Evolutionary conservation across 495 filamentous ascomycete species (phyloP), one percentile per base, ranked within the genome.

Genomic region (Aspergillus ellipticus): DNA sequence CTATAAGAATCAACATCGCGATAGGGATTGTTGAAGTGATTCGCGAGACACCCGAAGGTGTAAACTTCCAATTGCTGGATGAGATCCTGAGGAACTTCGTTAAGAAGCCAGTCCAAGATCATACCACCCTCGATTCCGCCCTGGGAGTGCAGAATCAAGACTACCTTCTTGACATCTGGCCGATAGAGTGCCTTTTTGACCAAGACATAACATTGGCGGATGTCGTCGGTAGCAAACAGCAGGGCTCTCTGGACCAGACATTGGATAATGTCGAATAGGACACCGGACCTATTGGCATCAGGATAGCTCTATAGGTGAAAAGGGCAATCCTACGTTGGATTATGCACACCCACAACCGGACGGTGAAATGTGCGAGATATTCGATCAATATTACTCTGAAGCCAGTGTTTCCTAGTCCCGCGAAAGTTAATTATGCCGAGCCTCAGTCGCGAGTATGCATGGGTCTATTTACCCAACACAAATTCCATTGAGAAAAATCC

Each of bases 1-100:
- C 5, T 39, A n/a, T 5, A 39, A 15, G 35, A 39, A 13, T 39
- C 13, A 8, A n/a, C 13, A 37, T 58, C 19, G 74, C 74, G 31
- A 57, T 80, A 81, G 4, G 90, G 90, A 56, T 92, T 92, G 68
- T 92, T 93, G 66, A 93, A 96, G 67, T 94, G 90, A 60, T 92
- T 93, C 2, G 90, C 88, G 6, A 89, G 89, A 53, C 82, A 85
- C 8, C 89, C 90, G 62, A 95, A 96, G 0, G 90, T 94, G 68
- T 93, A 94, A 11, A 94, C 82, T 64, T 95, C 91, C 10, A 95
- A 75, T 51, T 88, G 85, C 0, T 74, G 66, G 16, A 92, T 74
- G 1, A 85, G 68, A 42, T 85, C 78, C 29, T 85, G 82, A 0
- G 88, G 85, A 0, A 94, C 65, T 60, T 93, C 89, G 60, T 85